phyloP scores from a whole-genome alignment of 805 yeast species.

The Ogataea corticis region DNA sequence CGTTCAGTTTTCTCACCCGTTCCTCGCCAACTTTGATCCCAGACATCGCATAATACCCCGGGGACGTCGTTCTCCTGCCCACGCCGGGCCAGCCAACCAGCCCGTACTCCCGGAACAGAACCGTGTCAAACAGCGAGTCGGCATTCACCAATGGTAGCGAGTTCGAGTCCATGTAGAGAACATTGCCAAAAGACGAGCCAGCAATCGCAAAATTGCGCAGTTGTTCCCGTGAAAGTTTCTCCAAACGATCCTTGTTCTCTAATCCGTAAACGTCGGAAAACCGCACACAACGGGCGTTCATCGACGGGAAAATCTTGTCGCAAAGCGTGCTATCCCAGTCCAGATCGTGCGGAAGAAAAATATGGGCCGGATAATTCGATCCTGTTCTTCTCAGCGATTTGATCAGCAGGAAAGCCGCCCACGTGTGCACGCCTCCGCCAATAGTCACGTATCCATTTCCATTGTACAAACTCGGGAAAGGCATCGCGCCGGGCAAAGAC shows the following conservation, averaged over 20 bases:
- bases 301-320: slow-evolving; percentile 35
- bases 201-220: slow-evolving; percentile 41
- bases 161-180: slow-evolving; percentile 44
- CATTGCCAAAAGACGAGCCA: slow-evolving; percentile 44
- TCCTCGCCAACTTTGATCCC: slow-evolving; percentile 17
- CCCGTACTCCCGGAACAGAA: slow-evolving; percentile 51
- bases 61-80: slow-evolving; percentile 67
- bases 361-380: slow-evolving; percentile 39
- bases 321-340: slow-evolving; percentile 41
- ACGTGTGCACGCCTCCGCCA: slow-evolving; percentile 40
- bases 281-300: slow-evolving; percentile 40
- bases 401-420: slow-evolving; percentile 36
- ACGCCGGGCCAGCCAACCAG: slow-evolving; percentile 70
- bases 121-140: slow-evolving; percentile 30
- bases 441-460: slow-evolving; percentile 34
- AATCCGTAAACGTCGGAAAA: slow-evolving; percentile 37
- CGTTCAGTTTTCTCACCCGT: slow-evolving; percentile 8
- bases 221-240: slow-evolving; percentile 28
- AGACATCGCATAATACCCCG: slow-evolving; percentile 47
- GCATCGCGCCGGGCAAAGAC: slow-evolving; percentile 43
- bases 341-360: slow-evolving; percentile 35
- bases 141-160: slow-evolving; percentile 41
- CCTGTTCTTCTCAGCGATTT: slow-evolving; percentile 41
- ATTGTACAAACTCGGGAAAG: slow-evolving; percentile 16
- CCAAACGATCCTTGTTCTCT: slow-evolving; percentile 14